A percentile compares a stretch with the other conserved stretches of the same genome.
Evolutionary conservation across 1,139 yeast genomes (phyloP).

Genomic region (Suhomyces bribrorum): DNA sequence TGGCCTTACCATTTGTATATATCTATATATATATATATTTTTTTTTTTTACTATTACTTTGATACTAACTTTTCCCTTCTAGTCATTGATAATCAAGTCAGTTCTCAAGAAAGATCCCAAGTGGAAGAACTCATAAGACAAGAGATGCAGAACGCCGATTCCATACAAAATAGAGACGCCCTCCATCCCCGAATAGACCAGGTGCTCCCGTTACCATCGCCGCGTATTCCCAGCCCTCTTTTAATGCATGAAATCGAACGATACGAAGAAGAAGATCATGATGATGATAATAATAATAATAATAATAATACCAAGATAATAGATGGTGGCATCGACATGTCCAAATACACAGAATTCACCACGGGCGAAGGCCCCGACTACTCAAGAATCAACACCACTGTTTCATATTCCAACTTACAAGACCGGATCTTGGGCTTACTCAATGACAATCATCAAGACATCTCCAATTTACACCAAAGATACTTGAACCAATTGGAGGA

Average conservation of each 20-base stretch:
- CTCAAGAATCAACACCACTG: constrained; percentile 31
- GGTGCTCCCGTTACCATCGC: constrained; percentile 25
- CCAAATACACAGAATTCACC: constrained; percentile 28
- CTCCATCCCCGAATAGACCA: constrained; percentile 35
- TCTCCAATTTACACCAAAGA: constrained; percentile 20
- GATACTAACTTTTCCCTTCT: constrained; percentile 1
- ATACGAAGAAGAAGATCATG: constrained; percentile 32
- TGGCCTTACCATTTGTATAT: too few relatives aligned
- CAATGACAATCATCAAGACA: constrained; percentile 22
- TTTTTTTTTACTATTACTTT: too few relatives aligned
- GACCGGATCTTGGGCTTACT: constrained; percentile 30
- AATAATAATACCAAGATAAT: constrained; percentile 19
- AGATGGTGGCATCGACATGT: constrained; percentile 31
- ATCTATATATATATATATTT: neutral
- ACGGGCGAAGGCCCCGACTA: constrained; percentile 16
- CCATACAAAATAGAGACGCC: neutral
- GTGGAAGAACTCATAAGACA: constrained; percentile 34
- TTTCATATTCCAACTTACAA: constrained; percentile 34
- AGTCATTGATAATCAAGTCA: constrained; percentile 16
- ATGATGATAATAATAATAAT: constrained; percentile 19
- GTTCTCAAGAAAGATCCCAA: constrained; percentile 34
- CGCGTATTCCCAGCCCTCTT: constrained; percentile 16
- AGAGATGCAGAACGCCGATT: constrained; percentile 7
- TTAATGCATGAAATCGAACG: constrained; percentile 30
- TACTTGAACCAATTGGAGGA: constrained; percentile 22